Conservation (phyloP, 495 filamentous ascomycete genomes). For the Talaromyces proteolyticus region DNA sequence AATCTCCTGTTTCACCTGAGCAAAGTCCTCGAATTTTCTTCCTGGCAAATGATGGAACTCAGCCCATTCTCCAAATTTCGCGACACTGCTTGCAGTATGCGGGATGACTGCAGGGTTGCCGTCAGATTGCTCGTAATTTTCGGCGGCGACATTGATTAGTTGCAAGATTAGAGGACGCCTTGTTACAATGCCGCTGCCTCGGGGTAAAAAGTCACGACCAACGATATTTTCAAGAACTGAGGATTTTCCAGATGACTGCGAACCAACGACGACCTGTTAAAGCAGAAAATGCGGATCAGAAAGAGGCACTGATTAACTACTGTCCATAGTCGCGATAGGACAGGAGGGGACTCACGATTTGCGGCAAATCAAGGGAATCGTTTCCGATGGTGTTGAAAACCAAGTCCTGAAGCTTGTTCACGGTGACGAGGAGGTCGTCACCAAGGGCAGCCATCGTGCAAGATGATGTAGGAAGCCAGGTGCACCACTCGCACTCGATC, state of each 20-base stretch:
- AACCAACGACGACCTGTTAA: conserved; percentile 96
- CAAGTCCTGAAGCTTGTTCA: conserved; percentile 96
- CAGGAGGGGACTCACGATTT: conserved; percentile 93
- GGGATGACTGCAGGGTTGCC: conserved; percentile 57
- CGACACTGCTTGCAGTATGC: conserved; percentile 64
- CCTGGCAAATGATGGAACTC: conserved; percentile 95
- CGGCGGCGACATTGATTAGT: conserved; percentile 93
- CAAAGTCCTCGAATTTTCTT: conserved; percentile 87
- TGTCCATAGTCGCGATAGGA: no score
- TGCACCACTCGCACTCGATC: background rate
- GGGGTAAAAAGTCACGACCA: conserved; percentile 91
- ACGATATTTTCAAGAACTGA: conserved; percentile 99
- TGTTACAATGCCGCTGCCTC: conserved; percentile 95
- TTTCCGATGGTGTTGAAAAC: conserved; percentile 99
- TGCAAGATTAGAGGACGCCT: conserved; percentile 91
- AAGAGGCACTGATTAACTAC: no score
- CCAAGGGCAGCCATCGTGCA: conserved; percentile 65
- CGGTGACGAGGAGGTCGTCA: conserved; percentile 84
- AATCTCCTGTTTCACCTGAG: conserved; percentile 90
- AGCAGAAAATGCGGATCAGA: no score
- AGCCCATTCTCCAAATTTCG: conserved; percentile 80
- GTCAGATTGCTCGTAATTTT: conserved; percentile 62
- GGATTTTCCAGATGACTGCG: conserved; percentile 98
- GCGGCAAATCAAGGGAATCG: conserved; percentile 93
- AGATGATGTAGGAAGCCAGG: background rate